Percentiles rank a stretch among this genome's conserved stretches.
phyloP scores from a whole-genome alignment of 805 yeast genomes.

The Teunomyces cretensis region DNA sequence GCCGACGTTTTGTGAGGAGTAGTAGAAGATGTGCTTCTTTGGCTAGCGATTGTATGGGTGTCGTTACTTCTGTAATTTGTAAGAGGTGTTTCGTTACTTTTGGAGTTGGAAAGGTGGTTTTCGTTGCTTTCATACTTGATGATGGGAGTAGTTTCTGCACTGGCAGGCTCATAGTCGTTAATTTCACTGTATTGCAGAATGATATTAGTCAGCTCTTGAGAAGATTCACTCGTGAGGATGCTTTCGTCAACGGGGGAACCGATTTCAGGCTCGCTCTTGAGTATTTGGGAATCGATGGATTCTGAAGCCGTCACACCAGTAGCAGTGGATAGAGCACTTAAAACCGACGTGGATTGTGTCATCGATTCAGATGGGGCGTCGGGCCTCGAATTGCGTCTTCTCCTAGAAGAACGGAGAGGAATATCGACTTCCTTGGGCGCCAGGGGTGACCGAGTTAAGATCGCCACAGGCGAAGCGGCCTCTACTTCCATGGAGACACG shows the following conservation, averaged over 20 bases:
- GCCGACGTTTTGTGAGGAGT: constrained; percentile 4
- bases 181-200: constrained; percentile 1
- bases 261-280: neutral
- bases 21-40: constrained; percentile 5
- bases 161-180: neutral
- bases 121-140: constrained; percentile 1
- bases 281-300: neutral
- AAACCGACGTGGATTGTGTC: neutral
- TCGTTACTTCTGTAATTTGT: constrained; percentile 6
- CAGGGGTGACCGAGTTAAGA: constrained; percentile 3
- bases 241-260: neutral
- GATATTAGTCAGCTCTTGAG: constrained; percentile 1
- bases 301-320: constrained; percentile 4
- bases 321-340: neutral
- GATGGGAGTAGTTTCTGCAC: neutral
- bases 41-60: constrained; percentile 5
- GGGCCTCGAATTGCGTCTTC: constrained; percentile 16
- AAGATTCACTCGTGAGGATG: neutral
- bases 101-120: constrained; percentile 2
- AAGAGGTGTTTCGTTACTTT: constrained; percentile 1
- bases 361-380: neutral
- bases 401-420: constrained; percentile 22
- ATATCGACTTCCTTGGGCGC: constrained; percentile 11
- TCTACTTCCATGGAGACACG: constrained; percentile 1
- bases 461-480: neutral